Evolutionary conservation across 2,329 filamentous ascomycete species (phyloP).

Genomic region (Xenosphaeropsis pyriputrescens): DNA sequence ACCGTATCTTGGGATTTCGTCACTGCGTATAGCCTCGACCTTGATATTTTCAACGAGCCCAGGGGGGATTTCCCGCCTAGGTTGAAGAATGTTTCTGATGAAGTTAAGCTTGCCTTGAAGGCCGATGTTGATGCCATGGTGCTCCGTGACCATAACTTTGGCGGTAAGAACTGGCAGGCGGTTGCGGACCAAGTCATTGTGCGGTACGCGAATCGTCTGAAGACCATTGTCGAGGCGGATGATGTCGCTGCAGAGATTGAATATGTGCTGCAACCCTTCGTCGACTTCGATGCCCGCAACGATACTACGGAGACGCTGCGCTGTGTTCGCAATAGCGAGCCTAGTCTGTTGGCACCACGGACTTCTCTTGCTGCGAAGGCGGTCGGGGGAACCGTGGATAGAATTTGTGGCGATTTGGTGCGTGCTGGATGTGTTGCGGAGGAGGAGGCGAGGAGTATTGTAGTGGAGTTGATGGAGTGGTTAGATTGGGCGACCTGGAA

Average conservation of each 20-base stretch:
- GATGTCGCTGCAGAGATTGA: too few relatives aligned
- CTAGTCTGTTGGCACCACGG: too few relatives aligned
- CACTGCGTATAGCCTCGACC: slow-evolving; percentile 8
- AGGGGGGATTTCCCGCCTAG: slow-evolving; percentile 7
- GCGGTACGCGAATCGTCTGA: slow-evolving; percentile 43
- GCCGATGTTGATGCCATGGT: slow-evolving; percentile 26
- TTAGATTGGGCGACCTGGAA: slow-evolving; percentile 45
- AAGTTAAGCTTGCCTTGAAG: slow-evolving; percentile 16
- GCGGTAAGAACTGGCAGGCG: slow-evolving; percentile 39
- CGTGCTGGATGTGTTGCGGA: too few relatives aligned
- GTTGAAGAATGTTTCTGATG: slow-evolving; percentile 10
- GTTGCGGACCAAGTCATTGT: slow-evolving; percentile 49
- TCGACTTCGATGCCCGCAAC: too few relatives aligned
- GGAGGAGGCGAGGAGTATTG: slow-evolving; percentile 6
- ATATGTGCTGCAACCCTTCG: too few relatives aligned
- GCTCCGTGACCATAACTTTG: slow-evolving; percentile 8
- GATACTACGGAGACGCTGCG: too few relatives aligned
- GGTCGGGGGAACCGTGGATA: too few relatives aligned
- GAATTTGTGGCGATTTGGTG: too few relatives aligned
- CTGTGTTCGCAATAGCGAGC: too few relatives aligned
- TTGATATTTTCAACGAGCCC: slow-evolving; percentile 11
- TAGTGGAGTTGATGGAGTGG: slow-evolving; percentile 20
- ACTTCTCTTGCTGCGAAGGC: too few relatives aligned
- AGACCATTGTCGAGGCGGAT: slow-evolving; percentile 6
- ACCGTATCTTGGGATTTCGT: slow-evolving; percentile 12